phyloP scores from a whole-genome alignment of 2,329 filamentous ascomycete genomes.

The Fusarium musae region DNA sequence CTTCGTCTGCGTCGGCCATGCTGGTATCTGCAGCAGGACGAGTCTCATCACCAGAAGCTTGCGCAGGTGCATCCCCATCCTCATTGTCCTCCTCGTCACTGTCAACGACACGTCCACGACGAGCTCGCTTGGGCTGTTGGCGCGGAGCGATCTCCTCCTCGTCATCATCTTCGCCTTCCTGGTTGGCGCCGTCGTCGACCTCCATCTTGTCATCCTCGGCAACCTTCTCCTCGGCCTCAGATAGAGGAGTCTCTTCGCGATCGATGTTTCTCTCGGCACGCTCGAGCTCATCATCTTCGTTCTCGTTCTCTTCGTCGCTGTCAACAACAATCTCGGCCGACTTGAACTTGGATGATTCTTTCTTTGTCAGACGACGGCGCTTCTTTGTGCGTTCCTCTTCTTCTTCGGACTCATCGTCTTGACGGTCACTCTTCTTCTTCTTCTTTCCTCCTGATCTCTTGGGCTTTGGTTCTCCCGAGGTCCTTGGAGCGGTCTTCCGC shows the following conservation, averaged over 20 bases:
- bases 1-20: slow-evolving; percentile 54
- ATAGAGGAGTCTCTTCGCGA: slow-evolving; percentile 50
- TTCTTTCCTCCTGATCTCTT: slow-evolving; percentile 61
- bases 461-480: slow-evolving; percentile 55
- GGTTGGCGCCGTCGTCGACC: slow-evolving; percentile 56
- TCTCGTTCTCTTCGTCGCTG: slow-evolving; percentile 67
- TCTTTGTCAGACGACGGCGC: slow-evolving; percentile 67
- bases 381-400: slow-evolving; percentile 66
- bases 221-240: slow-evolving; percentile 52
- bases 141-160: slow-evolving; percentile 60
- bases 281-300: slow-evolving; percentile 57
- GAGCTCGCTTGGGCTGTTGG: slow-evolving; percentile 57
- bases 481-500: slow-evolving; percentile 64
- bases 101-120: slow-evolving; percentile 64
- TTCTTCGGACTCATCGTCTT: slow-evolving; percentile 58
- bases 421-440: slow-evolving; percentile 54
- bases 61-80: slow-evolving; percentile 27
- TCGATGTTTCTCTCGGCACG: slow-evolving; percentile 57
- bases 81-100: slow-evolving; percentile 63
- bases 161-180: slow-evolving; percentile 57
- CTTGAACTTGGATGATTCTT: slow-evolving; percentile 76
- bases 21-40: slow-evolving; percentile 50
- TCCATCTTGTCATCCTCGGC: slow-evolving; percentile 62
- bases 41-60: slow-evolving; percentile 38
- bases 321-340: slow-evolving; percentile 85